phyloP scores from a whole-genome alignment of 192 early-diverging fungal species.

The Coemansia sp. region DNA sequence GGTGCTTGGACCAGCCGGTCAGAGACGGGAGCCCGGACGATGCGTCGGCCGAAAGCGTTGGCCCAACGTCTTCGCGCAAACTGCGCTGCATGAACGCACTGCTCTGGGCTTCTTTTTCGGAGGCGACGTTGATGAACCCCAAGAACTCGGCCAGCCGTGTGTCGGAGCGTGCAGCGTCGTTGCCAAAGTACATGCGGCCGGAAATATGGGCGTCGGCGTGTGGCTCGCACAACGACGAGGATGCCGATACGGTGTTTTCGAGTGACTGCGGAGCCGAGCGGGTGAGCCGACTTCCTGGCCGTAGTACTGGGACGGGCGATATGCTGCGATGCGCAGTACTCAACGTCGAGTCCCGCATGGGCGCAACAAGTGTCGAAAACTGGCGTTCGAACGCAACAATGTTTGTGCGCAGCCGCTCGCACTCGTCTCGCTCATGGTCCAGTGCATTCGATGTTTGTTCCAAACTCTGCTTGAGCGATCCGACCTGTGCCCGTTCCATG shows the following conservation, averaged over 20 bases:
- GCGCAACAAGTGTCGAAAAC: conserved; percentile 6
- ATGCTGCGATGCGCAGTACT: background rate
- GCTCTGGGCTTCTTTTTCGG: conserved; percentile 35
- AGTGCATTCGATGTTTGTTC: conserved; percentile 25
- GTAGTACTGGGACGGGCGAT: background rate
- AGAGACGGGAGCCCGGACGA: conserved; percentile 22
- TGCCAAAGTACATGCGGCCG: conserved; percentile 38
- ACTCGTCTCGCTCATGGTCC: conserved; percentile 32
- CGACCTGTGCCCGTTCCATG: conserved; percentile 47
- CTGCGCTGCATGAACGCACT: conserved; percentile 47
- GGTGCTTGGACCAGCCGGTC: conserved; percentile 39
- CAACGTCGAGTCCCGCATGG: background rate
- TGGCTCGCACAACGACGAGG: background rate
- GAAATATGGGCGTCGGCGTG: conserved; percentile 28
- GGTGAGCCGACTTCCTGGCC: background rate
- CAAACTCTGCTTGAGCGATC: conserved; percentile 37
- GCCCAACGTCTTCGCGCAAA: conserved; percentile 48
- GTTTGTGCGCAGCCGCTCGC: conserved; percentile 22
- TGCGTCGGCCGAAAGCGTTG: conserved; percentile 34
- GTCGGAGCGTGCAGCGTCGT: conserved; percentile 35
- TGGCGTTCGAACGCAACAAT: conserved; percentile 40
- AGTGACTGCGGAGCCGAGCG: conserved; percentile 14
- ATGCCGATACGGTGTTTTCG: background rate
- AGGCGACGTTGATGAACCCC: conserved; percentile 33
- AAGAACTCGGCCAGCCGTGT: conserved; percentile 48